Evolutionary conservation across 257 asterid species (phyloP).

Genomic region (Ocimum tenuiflorum): DNA sequence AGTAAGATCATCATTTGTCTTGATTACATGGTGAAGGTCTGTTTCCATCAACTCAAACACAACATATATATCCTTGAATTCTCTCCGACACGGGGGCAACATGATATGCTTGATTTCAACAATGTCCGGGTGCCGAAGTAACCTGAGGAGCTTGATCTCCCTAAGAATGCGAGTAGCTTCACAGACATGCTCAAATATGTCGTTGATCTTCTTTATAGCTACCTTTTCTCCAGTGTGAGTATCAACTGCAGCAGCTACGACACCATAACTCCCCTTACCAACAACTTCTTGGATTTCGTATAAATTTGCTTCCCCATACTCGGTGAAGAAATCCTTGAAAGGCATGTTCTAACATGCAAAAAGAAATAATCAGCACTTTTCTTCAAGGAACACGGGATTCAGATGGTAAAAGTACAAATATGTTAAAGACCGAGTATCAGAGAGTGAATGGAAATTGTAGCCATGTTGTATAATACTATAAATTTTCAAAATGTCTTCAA

Average conservation of each 20-base stretch:
- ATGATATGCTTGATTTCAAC: constrained; percentile 90
- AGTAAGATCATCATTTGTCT: constrained; percentile 82
- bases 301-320: constrained; percentile 84
- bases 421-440: not conserved
- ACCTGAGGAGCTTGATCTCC: constrained; percentile 86
- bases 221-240: constrained; percentile 95
- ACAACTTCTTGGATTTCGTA: constrained; percentile 94
- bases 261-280: constrained; percentile 97
- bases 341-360: constrained; percentile 59
- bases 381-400: not conserved
- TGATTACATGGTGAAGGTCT: constrained; percentile 89
- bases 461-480: not conserved
- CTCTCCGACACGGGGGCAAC: constrained; percentile 92
- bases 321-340: constrained; percentile 83
- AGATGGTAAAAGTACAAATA: not conserved
- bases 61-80: constrained; percentile 90
- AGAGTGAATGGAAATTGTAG: not conserved
- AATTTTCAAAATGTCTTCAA: not conserved
- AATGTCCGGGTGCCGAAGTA: constrained; percentile 89
- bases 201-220: constrained; percentile 83
- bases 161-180: constrained; percentile 95
- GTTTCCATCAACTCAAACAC: constrained; percentile 99
- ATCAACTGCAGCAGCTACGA: constrained; percentile 93
- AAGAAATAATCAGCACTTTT: constrained; percentile 12
- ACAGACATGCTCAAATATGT: constrained; percentile 84